phyloP scores from a whole-genome alignment of 805 yeast species.

The Hanseniaspora mollemarum region DNA sequence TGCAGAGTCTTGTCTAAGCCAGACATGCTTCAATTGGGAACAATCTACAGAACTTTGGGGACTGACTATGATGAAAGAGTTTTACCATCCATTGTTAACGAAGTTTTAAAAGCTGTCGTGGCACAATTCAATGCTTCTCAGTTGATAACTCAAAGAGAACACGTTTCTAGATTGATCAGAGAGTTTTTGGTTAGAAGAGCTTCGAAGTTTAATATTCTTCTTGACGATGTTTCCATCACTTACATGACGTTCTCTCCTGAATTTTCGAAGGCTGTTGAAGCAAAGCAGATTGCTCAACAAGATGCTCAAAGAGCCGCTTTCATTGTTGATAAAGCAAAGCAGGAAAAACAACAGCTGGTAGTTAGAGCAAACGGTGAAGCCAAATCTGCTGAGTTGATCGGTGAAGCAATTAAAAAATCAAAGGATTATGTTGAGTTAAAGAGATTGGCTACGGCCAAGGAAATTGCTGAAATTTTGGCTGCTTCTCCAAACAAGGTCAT shows the following conservation, averaged over 20 bases:
- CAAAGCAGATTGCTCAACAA: constrained; percentile 98
- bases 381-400: constrained; percentile 91
- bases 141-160: constrained; percentile 96
- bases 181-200: constrained; percentile 90
- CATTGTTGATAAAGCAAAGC: constrained; percentile 90
- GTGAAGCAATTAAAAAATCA: constrained; percentile 96
- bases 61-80: constrained; percentile 93
- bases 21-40: constrained; percentile 62
- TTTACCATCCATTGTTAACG: constrained; percentile 94
- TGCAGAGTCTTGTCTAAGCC: constrained; percentile 94
- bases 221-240: constrained; percentile 94
- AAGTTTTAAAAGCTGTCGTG: constrained; percentile 89
- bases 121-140: constrained; percentile 98
- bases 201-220: constrained; percentile 65
- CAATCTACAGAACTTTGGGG: constrained; percentile 84
- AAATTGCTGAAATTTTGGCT: constrained; percentile 77
- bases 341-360: constrained; percentile 93
- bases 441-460: constrained; percentile 93
- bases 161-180: constrained; percentile 80
- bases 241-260: constrained; percentile 97
- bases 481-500: constrained; percentile 83
- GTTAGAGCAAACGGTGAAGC: constrained; percentile 99
- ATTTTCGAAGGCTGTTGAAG: constrained; percentile 94
- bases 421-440: constrained; percentile 93
- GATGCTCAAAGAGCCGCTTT: constrained; percentile 98